These are phyloP conservation scores for Phlebopus sp. DNA, from an alignment of 1,284 basidiomycete genomes.

Conservation along the genomic window DNA sequence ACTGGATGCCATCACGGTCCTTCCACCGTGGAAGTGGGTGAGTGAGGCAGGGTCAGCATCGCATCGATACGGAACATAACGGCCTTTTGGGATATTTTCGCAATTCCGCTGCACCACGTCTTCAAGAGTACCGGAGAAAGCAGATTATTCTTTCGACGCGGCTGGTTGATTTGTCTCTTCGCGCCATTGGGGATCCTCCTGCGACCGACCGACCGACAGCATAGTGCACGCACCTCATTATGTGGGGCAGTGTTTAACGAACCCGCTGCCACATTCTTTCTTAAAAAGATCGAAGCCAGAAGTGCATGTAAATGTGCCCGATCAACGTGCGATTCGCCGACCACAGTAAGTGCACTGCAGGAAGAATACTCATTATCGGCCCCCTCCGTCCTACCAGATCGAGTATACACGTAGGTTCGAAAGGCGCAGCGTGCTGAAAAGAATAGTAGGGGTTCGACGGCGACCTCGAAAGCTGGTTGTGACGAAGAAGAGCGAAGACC, in stretches of 20 bases:
- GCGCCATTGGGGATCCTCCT: no score
- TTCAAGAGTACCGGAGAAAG: no score
- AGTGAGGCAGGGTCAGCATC: slow-evolving; percentile 23
- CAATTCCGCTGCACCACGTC: not conserved
- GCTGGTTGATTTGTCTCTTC: no score
- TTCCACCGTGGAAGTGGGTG: slow-evolving; percentile 13
- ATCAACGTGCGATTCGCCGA: slow-evolving; percentile 24
- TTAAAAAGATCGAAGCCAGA: slow-evolving; percentile 15
- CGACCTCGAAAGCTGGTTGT: no score
- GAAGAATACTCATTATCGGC: slow-evolving; percentile 2
- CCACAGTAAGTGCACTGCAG: slow-evolving; percentile 28
- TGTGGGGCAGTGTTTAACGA: slow-evolving; percentile 20
- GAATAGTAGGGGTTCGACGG: no score
- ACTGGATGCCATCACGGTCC: slow-evolving; percentile 13
- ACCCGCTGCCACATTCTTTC: slow-evolving; percentile 18
- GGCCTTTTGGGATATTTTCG: slow-evolving; percentile 8
- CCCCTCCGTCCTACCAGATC: slow-evolving; percentile 19
- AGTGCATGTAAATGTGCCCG: slow-evolving; percentile 22
- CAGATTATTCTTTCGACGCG: no score
- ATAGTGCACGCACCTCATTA: not conserved
- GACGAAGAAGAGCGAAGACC: no score
- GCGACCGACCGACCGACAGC: no score
- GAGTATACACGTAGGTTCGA: not conserved
- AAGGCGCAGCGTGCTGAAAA: no score
- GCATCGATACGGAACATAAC: slow-evolving; percentile 29